phyloP scores from a whole-genome alignment of 306 rosid genomes.

The Malus fusca region DNA sequence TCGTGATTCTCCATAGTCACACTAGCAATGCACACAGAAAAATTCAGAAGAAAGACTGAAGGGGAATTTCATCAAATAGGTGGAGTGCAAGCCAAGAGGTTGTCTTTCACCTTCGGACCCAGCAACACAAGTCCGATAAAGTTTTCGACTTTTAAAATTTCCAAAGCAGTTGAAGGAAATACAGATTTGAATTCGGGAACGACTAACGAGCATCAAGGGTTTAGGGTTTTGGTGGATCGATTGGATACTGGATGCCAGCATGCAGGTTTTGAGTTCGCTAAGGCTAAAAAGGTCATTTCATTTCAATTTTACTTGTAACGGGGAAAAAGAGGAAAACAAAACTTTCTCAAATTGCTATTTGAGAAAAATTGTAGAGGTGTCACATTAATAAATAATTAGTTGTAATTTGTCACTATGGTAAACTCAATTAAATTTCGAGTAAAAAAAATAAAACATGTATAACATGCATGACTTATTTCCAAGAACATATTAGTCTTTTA shows the following conservation, averaged over 20 bases:
- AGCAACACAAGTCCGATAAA: neutral
- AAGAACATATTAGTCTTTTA: too few relatives aligned
- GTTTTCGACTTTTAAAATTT: neutral
- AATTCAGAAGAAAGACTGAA: neutral
- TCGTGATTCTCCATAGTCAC: constrained; percentile 15
- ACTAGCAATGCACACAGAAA: neutral
- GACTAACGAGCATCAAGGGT: neutral
- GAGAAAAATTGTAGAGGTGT: neutral
- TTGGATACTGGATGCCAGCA: neutral
- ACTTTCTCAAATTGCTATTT: neutral
- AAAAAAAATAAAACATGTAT: too few relatives aligned
- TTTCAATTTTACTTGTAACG: neutral
- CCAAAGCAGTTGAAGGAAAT: neutral
- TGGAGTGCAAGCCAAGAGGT: neutral
- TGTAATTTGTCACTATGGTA: neutral
- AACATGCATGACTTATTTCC: neutral
- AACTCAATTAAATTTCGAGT: too few relatives aligned
- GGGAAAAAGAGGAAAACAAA: neutral
- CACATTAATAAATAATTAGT: neutral
- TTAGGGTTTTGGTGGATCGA: neutral
- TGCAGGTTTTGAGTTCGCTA: neutral
- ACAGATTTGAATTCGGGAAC: neutral
- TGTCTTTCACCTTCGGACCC: neutral
- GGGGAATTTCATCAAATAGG: constrained; percentile 21
- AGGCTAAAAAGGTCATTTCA: neutral